Evolutionary conservation across 352 stramenopile genomes (phyloP).

Genomic region (Phytophthora melonis): DNA sequence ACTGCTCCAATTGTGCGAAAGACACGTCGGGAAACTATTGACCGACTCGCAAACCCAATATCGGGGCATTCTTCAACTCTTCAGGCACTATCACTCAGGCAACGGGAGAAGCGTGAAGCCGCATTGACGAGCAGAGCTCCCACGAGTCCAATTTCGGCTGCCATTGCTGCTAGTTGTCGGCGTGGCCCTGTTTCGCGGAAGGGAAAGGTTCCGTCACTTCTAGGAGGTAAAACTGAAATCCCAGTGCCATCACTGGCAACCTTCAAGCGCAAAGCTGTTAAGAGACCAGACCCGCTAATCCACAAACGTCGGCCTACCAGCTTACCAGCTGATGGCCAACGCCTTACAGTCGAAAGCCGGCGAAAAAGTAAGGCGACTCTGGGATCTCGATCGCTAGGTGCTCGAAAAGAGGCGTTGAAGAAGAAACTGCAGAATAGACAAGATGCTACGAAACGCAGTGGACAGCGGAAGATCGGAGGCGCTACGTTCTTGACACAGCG

Average conservation of each 20-base stretch:
- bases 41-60: slow-evolving; percentile 77
- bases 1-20: slow-evolving; percentile 55
- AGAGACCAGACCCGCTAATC: slow-evolving; percentile 27
- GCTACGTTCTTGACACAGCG: slow-evolving; percentile 56
- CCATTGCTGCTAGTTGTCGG: slow-evolving; percentile 23
- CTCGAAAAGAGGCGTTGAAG: slow-evolving; percentile 55
- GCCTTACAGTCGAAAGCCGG: background rate
- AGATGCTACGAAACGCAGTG: background rate
- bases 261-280: slow-evolving; percentile 15
- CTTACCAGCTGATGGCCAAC: background rate
- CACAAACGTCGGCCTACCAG: slow-evolving; percentile 24
- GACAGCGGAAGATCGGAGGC: slow-evolving; percentile 28
- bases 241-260: background rate
- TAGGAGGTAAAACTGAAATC: slow-evolving; percentile 5
- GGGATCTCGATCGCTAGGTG: slow-evolving; percentile 19
- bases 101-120: slow-evolving; percentile 60
- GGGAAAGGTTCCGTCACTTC: slow-evolving; percentile 1
- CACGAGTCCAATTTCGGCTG: slow-evolving; percentile 27
- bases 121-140: slow-evolving; percentile 26
- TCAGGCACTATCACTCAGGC: slow-evolving; percentile 61
- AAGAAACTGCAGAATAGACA: slow-evolving; percentile 42
- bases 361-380: slow-evolving; percentile 20
- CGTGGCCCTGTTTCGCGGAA: slow-evolving; percentile 16
- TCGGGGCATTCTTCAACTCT: slow-evolving; percentile 72
- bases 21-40: slow-evolving; percentile 64